phyloP scores from a whole-genome alignment of 2,329 filamentous ascomycete genomes.

The Teratosphaeria pseudoeucalypti region DNA sequence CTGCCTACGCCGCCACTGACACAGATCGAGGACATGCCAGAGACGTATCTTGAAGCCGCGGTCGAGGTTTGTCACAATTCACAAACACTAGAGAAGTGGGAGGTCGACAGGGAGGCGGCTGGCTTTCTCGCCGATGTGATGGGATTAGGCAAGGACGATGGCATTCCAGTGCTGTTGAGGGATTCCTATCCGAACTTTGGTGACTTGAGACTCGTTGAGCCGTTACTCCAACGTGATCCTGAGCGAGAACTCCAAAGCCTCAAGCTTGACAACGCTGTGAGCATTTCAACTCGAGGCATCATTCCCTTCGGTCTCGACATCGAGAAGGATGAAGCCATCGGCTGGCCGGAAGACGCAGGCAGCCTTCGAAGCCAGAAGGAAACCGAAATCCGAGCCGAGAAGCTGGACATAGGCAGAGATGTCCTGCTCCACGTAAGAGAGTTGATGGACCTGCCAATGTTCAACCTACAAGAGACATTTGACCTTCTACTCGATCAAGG shows the following conservation, averaged over 20 bases:
- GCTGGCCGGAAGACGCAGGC: conserved; percentile 26
- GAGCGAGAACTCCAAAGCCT: conserved; percentile 36
- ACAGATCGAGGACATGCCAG: not conserved
- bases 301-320: conserved; percentile 26
- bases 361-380: conserved; percentile 8
- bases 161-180: not conserved
- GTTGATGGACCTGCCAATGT: conserved; percentile 15
- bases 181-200: not conserved
- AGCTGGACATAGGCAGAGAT: conserved; percentile 27
- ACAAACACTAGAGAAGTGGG: conserved; percentile 13
- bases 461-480: conserved; percentile 9
- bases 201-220: conserved; percentile 34
- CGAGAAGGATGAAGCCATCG: conserved; percentile 34
- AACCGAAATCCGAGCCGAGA: conserved; percentile 23
- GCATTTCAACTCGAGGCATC: conserved; percentile 6
- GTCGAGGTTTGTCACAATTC: not conserved
- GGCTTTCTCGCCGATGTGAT: conserved; percentile 14
- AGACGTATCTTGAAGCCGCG: not conserved
- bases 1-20: not conserved
- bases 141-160: conserved; percentile 3
- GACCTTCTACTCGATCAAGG: conserved; percentile 6
- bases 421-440: conserved; percentile 28
- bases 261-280: conserved; percentile 14
- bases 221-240: conserved; percentile 36
- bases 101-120: conserved; percentile 18